Base-by-base conservation (phyloP, 2,329 filamentous ascomycete species). In the Chaetomium globosum region DNA sequence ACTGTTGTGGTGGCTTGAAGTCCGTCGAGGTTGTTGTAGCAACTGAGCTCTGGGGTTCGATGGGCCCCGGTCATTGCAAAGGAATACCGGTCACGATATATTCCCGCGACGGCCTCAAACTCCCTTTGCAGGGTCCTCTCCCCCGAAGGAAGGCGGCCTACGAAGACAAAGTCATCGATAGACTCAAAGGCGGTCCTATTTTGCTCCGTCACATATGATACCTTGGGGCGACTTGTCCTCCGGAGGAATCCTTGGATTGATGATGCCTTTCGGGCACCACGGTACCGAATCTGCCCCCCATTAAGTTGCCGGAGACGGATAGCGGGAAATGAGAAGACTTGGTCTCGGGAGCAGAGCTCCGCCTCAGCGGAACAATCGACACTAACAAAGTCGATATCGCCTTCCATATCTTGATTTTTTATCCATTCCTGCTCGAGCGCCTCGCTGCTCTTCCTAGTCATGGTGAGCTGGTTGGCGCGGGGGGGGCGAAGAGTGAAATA, bases 261-360 rank as follows among this genome's bases (percentile, higher is more conserved):
- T 12, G 73, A 66, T 0, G 78, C 74, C 53, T 73, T 78, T 23
- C 80, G 75, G 1, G 78, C 75, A 0, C 82, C 82, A 43, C 81
- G 77, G 68, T 83, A 83, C 58, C 79, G 71, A 12, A 69, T 72
- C 55, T 74, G 74, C 4, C 70, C 67, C 2, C 76, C 74, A 30
- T 76, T 72, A 3, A 72, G 71, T 48, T 75, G 75, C 65, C 80
- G 81, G 10, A 80, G 76, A 0, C 81, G 77, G 43, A 84, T 77
- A 7, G 81, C 75, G 2, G 82, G 82, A 65, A 80, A 82, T 0
- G 81, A 82, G 13, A 74, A 73, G 33, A 84, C 74, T 28, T 76
- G 75, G 54, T 77, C 72, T 30, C 80, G 75, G 57, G 74, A 67
- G 69, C 82, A 84, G n/a, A 82, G 67, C 7, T 72, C 66, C 2